A percentile compares a stretch with the other conserved stretches of the same genome.
phyloP scores from a whole-genome alignment of 2,329 filamentous ascomycete genomes.

The Chrysosporium queenslandicum region DNA sequence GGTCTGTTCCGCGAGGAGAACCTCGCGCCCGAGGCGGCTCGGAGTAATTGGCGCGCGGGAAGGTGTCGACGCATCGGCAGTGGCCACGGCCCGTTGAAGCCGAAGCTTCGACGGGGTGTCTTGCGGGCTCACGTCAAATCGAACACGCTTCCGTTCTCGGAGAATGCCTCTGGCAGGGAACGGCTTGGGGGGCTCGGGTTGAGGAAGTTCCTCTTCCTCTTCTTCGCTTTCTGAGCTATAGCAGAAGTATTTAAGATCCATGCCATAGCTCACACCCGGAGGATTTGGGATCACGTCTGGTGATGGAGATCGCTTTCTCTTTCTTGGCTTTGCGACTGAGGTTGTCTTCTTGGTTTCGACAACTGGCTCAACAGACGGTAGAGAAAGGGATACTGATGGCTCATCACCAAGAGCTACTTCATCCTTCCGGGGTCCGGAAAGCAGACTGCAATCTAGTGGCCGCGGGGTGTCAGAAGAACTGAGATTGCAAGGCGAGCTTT shows the following conservation, averaged over 20 bases:
- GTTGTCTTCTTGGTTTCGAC: not conserved
- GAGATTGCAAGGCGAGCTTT: conserved; percentile 16
- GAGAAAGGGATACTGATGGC: not conserved
- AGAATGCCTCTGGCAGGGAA: conserved; percentile 13
- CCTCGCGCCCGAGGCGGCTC: conserved; percentile 1
- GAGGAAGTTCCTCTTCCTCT: conserved; percentile 17
- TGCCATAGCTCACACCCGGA: conserved; percentile 32
- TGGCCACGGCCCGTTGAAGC: conserved; percentile 3
- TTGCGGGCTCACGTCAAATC: conserved; percentile 28
- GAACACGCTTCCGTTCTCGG: conserved; percentile 25
- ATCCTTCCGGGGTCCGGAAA: not conserved
- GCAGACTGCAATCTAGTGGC: conserved; percentile 19
- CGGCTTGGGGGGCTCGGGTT: conserved; percentile 1
- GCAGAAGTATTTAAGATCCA: conserved; percentile 33
- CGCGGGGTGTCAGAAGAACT: conserved; percentile 25
- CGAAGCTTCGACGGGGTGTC: conserved; percentile 28
- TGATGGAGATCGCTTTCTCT: conserved; percentile 33
- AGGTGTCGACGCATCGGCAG: conserved; percentile 1
- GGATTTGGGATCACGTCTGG: conserved; percentile 37
- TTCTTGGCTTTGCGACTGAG: not conserved
- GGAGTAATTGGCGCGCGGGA: conserved; percentile 5
- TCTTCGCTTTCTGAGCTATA: conserved; percentile 28
- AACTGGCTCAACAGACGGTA: conserved; percentile 2
- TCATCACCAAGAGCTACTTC: not conserved
- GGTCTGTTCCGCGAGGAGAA: not conserved